Base-by-base conservation (phyloP, 2,329 filamentous ascomycete species). In the Colletotrichum lini region DNA sequence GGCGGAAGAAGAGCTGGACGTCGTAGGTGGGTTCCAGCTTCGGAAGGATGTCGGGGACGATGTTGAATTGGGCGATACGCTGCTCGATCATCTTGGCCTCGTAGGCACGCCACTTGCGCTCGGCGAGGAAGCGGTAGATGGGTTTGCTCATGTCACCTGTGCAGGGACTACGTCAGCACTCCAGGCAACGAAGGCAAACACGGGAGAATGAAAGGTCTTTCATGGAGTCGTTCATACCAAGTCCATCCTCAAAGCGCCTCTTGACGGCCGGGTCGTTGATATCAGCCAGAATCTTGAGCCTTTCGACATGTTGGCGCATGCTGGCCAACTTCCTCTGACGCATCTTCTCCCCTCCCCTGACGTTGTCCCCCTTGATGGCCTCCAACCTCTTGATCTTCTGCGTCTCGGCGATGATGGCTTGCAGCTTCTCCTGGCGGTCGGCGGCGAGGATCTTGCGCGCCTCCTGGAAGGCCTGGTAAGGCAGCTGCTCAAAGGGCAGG, bases 381-480 rank as follows among this genome's bases (percentile, higher is more conserved):
- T 92, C 86, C 56, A 97, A 81, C 72, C 87, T 86, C 66, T 89
- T 88, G 78, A 99, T 93, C 80, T 92, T 90, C 71, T 86, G 86
- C 61, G 91, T 83, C 81, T 94, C 90, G 38, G 82, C 86, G 61
- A 89, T 84, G 69, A 99, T 96, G 77, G 91, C 86, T 72, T 87
- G 84, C 61, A 98, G 77, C 85, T 98, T 98, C 82, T 96, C 89
- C 74, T 91, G 86, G 50, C 96, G 90, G 80, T 99, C 96, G 65
- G 89, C 90, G 64, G 91, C 87, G 67, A 99, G 85, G 59, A 98
- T 83, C 80, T 94, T 94, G 73, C 95, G 90, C 50, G 96, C 96
- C 84, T 98, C 95, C 83, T 99, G 96, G 85, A 98, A 99, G 83
- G 94, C 96, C 87, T 98, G 96, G 84, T 97, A 99, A 21, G 96